These are phyloP conservation scores for Cystoisospora suis DNA, from an alignment of 169 alveolate species.

Conservation along the genomic window DNA sequence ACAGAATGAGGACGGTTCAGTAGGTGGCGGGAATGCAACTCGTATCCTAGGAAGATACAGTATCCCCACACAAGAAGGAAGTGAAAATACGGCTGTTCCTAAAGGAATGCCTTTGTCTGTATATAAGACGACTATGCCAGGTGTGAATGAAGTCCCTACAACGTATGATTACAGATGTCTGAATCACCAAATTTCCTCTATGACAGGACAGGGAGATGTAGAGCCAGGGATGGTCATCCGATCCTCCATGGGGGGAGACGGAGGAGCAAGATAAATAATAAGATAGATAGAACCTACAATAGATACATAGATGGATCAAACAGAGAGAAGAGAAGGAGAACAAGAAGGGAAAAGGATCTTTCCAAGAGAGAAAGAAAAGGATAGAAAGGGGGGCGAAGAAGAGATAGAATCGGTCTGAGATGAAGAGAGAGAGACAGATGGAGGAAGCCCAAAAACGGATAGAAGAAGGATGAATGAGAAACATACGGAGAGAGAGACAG, in stretches of 20 bases:
- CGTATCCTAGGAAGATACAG: neutral
- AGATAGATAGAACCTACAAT: no score
- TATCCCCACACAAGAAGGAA: neutral
- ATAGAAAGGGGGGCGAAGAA: neutral
- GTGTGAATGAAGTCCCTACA: neutral
- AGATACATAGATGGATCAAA: no score
- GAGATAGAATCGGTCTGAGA: neutral
- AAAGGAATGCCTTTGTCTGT: constrained; percentile 3
- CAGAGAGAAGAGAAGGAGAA: no score
- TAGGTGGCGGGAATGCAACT: neutral
- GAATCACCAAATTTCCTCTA: constrained; percentile 1
- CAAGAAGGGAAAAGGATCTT: no score
- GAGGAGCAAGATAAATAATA: no score
- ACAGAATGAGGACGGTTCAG: neutral
- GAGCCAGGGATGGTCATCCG: no score
- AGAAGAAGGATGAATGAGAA: neutral
- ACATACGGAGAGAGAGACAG: neutral
- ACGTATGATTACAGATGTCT: constrained; percentile 30
- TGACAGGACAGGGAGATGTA: no score
- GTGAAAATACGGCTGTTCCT: neutral
- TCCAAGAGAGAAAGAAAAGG: neutral
- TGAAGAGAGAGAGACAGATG: neutral
- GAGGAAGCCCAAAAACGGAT: neutral
- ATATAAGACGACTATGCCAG: neutral
- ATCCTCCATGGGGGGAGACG: no score